These are phyloP conservation scores for Fusarium succisae DNA, from an alignment of 2,329 filamentous ascomycete genomes.

Conservation along the genomic window DNA sequence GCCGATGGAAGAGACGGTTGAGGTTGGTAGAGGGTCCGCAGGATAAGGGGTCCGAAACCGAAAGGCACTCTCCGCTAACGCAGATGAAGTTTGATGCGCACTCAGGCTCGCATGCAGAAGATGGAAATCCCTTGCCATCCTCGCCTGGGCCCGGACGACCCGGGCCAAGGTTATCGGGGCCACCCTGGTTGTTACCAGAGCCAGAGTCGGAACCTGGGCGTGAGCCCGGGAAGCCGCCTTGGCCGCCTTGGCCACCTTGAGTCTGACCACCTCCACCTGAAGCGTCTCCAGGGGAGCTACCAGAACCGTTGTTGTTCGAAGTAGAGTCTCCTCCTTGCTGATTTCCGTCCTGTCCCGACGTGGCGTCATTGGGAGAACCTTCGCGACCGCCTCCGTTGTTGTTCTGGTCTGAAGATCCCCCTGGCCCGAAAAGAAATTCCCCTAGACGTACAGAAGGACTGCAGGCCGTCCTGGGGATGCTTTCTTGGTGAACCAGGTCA, in stretches of 20 bases:
- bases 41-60: not conserved
- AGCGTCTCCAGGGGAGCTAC: not conserved
- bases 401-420: not conserved
- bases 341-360: not conserved
- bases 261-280: not conserved
- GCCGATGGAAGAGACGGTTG: constrained; percentile 8
- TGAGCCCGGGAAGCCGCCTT: not conserved
- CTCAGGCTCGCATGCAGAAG: not conserved
- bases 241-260: not conserved
- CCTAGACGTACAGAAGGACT: not conserved
- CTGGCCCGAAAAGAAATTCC: not conserved
- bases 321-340: not conserved
- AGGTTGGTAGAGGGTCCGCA: not conserved
- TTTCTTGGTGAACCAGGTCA: not conserved
- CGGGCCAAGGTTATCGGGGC: not conserved
- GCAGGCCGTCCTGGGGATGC: not conserved
- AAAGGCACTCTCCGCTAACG: constrained; percentile 1
- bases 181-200: not conserved
- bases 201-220: not conserved
- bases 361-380: not conserved
- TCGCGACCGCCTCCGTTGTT: not conserved
- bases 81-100: constrained; percentile 13
- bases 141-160: not conserved
- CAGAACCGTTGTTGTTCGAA: not conserved
- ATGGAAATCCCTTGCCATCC: not conserved